A percentile compares a stretch with the other conserved stretches of the same genome.
Evolutionary conservation across 2,329 filamentous ascomycete genomes (phyloP).

Genomic region (Exophiala spinifera): DNA sequence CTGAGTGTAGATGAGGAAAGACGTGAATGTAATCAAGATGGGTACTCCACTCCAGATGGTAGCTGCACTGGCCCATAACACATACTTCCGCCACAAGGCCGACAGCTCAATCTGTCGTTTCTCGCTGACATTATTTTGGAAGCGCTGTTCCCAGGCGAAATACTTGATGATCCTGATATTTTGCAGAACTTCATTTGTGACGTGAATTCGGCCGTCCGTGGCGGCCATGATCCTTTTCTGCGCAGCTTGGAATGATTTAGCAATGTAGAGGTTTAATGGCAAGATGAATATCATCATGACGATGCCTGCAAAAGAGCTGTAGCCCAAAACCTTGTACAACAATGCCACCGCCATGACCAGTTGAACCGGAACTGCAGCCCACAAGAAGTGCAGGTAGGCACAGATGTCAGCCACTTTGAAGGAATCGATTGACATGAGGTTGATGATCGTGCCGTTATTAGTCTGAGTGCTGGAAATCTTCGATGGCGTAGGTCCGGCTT

Average conservation of each 20-base stretch:
- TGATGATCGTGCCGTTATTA: conserved; percentile 97
- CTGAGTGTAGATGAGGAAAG: conserved; percentile 88
- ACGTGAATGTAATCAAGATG: conserved; percentile 92
- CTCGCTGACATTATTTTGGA: conserved; percentile 80
- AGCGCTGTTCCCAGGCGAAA: conserved; percentile 96
- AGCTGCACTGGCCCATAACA: conserved; percentile 87
- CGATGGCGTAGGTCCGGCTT: conserved; percentile 24
- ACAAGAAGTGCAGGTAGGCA: conserved; percentile 93
- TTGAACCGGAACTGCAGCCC: conserved; percentile 86
- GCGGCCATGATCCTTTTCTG: conserved; percentile 90
- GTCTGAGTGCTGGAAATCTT: conserved; percentile 65
- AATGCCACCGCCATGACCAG: conserved; percentile 75
- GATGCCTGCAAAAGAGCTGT: conserved; percentile 90
- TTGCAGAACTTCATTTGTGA: conserved; percentile 93
- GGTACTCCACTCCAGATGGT: conserved; percentile 97
- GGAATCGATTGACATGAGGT: conserved; percentile 98
- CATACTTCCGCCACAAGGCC: conserved; percentile 75
- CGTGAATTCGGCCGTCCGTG: conserved; percentile 92
- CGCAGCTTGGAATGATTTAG: conserved; percentile 76
- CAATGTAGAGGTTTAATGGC: conserved; percentile 85
- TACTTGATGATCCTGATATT: conserved; percentile 99
- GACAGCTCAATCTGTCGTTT: conserved; percentile 77
- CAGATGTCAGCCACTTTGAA: conserved; percentile 97
- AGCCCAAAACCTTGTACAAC: conserved; percentile 85
- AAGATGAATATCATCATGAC: conserved; percentile 84